Evolutionary conservation across 1,139 yeast species (phyloP).

Genomic region (Meyerozyma carpophila): DNA sequence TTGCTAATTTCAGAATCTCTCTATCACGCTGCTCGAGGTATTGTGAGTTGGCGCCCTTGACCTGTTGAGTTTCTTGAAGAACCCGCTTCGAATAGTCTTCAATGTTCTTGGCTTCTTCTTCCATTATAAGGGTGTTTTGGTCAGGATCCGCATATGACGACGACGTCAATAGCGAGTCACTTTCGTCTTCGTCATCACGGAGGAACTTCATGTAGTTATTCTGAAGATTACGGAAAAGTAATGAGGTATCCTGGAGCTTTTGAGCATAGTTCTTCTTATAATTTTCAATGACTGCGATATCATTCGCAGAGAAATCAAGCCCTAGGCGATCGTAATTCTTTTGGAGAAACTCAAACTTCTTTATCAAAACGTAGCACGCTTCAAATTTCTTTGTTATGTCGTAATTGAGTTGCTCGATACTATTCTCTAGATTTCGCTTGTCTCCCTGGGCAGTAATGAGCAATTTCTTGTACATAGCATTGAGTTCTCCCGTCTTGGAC

Average conservation of each 20-base stretch:
- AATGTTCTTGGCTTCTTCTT: slow-evolving; percentile 36
- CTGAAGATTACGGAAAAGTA: slow-evolving; percentile 79
- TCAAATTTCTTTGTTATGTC: slow-evolving; percentile 71
- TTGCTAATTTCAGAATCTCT: slow-evolving; percentile 86
- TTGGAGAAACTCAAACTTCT: slow-evolving; percentile 54
- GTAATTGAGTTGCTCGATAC: slow-evolving; percentile 71
- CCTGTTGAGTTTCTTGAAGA: slow-evolving; percentile 39
- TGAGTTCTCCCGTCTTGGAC: slow-evolving; percentile 49
- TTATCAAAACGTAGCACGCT: slow-evolving; percentile 69
- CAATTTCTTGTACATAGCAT: slow-evolving; percentile 70
- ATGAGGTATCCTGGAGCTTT: slow-evolving; percentile 72
- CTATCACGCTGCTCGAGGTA: slow-evolving; percentile 70
- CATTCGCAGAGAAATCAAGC: slow-evolving; percentile 39
- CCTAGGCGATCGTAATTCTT: slow-evolving; percentile 29
- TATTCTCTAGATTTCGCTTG: slow-evolving; percentile 59
- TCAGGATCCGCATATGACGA: slow-evolving; percentile 7
- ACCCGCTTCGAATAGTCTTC: slow-evolving; percentile 39
- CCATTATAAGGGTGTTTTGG: slow-evolving; percentile 26
- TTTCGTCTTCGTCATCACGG: slow-evolving; percentile 62
- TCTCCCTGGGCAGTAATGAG: slow-evolving; percentile 84
- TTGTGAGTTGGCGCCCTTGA: slow-evolving; percentile 25
- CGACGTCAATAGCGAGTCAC: slow-evolving; percentile 15
- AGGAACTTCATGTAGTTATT: slow-evolving; percentile 78
- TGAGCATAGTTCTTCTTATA: slow-evolving; percentile 81
- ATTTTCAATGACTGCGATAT: slow-evolving; percentile 65